Conservation (phyloP, 208 protist genomes). For the Leishmania martiniquensis region DNA sequence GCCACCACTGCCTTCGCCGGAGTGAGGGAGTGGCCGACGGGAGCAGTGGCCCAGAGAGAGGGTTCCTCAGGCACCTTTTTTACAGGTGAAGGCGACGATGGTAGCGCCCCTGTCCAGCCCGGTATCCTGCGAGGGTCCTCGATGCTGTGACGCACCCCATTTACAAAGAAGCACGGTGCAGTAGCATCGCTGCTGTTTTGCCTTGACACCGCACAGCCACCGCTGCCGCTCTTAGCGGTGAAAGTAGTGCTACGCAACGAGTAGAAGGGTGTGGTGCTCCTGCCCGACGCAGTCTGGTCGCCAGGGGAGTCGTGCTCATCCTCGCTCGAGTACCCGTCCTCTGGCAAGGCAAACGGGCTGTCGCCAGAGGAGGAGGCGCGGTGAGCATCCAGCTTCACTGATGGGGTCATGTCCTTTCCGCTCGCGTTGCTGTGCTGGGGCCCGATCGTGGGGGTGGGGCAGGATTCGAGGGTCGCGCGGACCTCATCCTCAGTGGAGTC, state of each 20-base stretch:
- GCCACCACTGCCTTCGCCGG: slow-evolving; percentile 3
- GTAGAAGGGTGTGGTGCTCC: not conserved
- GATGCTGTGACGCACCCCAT: slow-evolving; percentile 22
- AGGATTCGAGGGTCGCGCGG: not conserved
- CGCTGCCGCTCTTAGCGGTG: slow-evolving; percentile 1
- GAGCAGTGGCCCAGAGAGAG: not conserved
- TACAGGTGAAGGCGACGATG: not conserved
- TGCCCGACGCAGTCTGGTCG: slow-evolving; percentile 5
- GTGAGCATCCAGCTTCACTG: not conserved
- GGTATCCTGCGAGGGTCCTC: slow-evolving; percentile 1
- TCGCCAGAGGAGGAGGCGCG: not conserved
- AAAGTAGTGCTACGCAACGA: not conserved
- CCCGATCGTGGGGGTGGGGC: not conserved
- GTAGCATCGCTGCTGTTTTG: not conserved
- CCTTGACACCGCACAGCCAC: not conserved
- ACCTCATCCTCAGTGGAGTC: slow-evolving; percentile 9
- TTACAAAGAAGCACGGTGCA: slow-evolving; percentile 20
- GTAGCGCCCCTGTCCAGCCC: slow-evolving; percentile 2
- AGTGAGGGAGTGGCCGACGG: not conserved
- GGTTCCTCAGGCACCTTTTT: not conserved
- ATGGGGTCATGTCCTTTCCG: not conserved
- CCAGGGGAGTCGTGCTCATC: slow-evolving; percentile 25
- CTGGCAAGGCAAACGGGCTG: not conserved
- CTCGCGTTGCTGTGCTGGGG: not conserved
- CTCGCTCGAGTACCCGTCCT: slow-evolving; percentile 26